These are phyloP conservation scores for Saccharum officinarum DNA, from an alignment of 176 grass and related monocot species.

Conservation along the genomic window DNA sequence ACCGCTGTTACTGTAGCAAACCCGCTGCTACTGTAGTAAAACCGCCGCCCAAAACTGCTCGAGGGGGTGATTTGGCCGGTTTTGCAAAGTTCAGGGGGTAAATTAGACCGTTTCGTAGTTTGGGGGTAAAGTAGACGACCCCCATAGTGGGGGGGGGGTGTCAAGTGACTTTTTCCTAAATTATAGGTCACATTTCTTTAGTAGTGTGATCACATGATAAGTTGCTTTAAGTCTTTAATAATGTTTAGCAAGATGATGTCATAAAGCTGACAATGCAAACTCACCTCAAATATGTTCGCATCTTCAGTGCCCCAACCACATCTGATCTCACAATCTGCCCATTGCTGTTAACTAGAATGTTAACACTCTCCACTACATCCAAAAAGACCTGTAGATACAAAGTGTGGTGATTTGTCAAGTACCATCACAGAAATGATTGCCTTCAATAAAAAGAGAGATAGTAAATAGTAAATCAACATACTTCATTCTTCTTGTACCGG, in stretches of 20 bases:
- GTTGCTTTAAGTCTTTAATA: background rate
- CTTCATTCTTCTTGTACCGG: constrained; percentile 99
- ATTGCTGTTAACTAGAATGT: constrained; percentile 99
- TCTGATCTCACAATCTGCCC: constrained; percentile 98
- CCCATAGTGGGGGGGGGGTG: too few relatives aligned
- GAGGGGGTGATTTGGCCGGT: too few relatives aligned
- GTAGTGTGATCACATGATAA: constrained; percentile 10
- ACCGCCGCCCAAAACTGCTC: too few relatives aligned
- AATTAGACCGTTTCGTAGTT: too few relatives aligned
- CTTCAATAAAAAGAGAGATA: background rate
- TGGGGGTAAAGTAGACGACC: too few relatives aligned
- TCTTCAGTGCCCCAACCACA: constrained; percentile 98
- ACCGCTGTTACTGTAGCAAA: too few relatives aligned
- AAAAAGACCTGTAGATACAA: constrained; percentile 71
- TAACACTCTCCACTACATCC: constrained; percentile 97
- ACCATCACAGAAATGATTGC: background rate
- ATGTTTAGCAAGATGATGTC: constrained; percentile 6
- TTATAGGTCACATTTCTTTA: background rate
- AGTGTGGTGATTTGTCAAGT: constrained; percentile 9
- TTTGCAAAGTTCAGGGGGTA: too few relatives aligned
- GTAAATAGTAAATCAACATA: constrained; percentile 31
- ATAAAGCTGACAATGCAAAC: constrained; percentile 1
- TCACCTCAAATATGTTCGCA: constrained; percentile 98
- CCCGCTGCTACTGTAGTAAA: too few relatives aligned
- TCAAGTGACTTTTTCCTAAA: too few relatives aligned